Evolutionary conservation across 768 basidiomycete species (phyloP), one percentile per base, ranked within the genome.

Genomic region (Psilocybe cyanescens): DNA sequence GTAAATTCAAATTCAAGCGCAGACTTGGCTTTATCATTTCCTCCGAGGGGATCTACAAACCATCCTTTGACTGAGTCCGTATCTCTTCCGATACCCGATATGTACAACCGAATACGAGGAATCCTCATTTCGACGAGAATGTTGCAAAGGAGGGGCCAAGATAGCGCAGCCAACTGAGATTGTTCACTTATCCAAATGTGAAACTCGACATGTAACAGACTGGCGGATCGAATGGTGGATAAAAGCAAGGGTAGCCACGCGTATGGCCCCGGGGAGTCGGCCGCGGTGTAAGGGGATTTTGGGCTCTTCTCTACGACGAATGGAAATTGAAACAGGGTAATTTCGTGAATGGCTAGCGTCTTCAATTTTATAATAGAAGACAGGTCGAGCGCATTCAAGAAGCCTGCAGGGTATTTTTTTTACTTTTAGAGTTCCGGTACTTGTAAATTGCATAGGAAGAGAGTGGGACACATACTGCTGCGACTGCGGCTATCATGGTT

Each of bases 111-210:
- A 11, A 77, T 47, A 24, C 51, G 55, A 12, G 60, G 53, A 11
- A 75, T 53, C 37, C 58, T 57, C 1, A 58, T 28, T 29, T 67
- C 61, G 14, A 48, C 39, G 11, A 79, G 65, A 11, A 74, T 52
- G 0, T 29, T 24, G 24, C 59, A 68, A 44, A 78, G 54, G n/a
- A 55, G 61, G 14, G 47, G 11, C 77, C 78, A 78, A 51, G 76
- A 67, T 41, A 78, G 62, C 44, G 64, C 44, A 53, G 76, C 71
- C 11, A 78, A 68, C 58, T 78, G 74, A 14, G 48, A 46, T 62
- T 77, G 74, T 16, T 67, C 63, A 30, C 74, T 75, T 47, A 79
- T 60, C 76, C 76, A 78, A 8, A 78, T 62, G 52, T 67, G 58
- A 44, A 77, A 69, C 31, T 62, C 61, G 11, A 75, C 59, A 41